Percentiles rank a stretch among this genome's conserved stretches.
Evolutionary conservation across 345 rosid species (phyloP).

Genomic region (Passiflora organensis): DNA sequence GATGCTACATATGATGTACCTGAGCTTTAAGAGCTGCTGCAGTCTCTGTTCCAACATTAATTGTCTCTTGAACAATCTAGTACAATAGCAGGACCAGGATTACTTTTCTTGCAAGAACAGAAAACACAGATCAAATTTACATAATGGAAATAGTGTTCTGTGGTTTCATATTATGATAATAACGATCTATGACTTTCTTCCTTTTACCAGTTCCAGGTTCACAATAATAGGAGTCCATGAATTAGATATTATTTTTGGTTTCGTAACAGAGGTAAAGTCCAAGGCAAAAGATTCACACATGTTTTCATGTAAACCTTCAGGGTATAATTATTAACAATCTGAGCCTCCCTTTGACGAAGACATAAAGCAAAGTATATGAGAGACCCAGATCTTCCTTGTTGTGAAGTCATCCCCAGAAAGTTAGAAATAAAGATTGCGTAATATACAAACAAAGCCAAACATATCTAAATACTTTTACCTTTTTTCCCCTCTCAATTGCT

Average conservation of each 20-base stretch:
- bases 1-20: conserved; percentile 36
- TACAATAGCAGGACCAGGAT: neutral
- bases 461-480: conserved; percentile 25
- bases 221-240: neutral
- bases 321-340: neutral
- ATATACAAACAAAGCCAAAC: neutral
- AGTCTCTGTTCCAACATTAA: conserved; percentile 83
- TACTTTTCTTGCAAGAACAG: neutral
- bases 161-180: neutral
- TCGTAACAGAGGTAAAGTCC: too few relatives aligned
- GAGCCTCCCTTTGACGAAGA: neutral
- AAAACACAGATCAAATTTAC: neutral
- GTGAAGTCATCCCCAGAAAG: neutral
- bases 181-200: neutral
- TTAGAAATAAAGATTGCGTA: neutral
- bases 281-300: too few relatives aligned
- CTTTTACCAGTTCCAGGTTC: neutral
- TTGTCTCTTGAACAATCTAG: conserved; percentile 83
- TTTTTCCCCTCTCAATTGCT: conserved; percentile 82
- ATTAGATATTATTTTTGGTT: neutral
- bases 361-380: neutral
- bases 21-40: conserved; percentile 89
- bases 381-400: neutral
- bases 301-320: neutral
- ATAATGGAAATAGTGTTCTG: neutral